Evolutionary conservation across 768 basidiomycete genomes (phyloP).

Genomic region (Russula lepida): DNA sequence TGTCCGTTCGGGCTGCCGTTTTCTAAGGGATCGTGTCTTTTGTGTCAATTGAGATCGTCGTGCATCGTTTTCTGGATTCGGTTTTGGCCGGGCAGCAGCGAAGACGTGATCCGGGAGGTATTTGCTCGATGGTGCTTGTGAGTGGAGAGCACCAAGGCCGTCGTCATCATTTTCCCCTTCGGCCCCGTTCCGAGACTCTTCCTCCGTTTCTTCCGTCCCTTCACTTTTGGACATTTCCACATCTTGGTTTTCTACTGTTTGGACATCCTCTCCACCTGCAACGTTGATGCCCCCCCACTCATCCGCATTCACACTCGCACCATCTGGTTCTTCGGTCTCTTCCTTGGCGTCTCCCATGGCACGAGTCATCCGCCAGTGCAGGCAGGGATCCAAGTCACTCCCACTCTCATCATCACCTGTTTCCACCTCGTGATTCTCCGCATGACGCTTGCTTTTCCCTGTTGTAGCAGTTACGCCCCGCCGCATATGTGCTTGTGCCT

Average conservation of each 20-base stretch:
- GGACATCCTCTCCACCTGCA: background rate
- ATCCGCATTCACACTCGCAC: conserved; percentile 3
- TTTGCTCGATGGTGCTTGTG: background rate
- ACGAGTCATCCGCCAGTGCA: conserved; percentile 16
- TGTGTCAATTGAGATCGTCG: background rate
- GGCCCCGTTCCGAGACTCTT: background rate
- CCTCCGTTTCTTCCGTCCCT: background rate
- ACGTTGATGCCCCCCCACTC: conserved; percentile 12
- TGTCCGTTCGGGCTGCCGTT: background rate
- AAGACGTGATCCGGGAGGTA: conserved; percentile 22
- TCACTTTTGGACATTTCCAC: conserved; percentile 3
- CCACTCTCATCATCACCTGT: conserved; percentile 2
- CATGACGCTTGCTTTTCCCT: conserved; percentile 1
- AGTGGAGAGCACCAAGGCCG: background rate
- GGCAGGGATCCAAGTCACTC: conserved; percentile 1
- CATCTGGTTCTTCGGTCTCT: background rate
- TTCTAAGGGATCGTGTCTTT: conserved; percentile 2
- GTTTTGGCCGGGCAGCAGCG: conserved; percentile 6
- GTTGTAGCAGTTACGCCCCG: background rate
- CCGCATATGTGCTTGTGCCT: conserved; percentile 13
- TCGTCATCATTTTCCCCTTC: background rate
- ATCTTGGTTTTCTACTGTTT: background rate
- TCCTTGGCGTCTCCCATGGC: conserved; percentile 21
- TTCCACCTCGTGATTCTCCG: conserved; percentile 4
- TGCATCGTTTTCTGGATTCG: background rate